phyloP scores from a whole-genome alignment of 2,329 filamentous ascomycete genomes.

The Aspergillus fructus region DNA sequence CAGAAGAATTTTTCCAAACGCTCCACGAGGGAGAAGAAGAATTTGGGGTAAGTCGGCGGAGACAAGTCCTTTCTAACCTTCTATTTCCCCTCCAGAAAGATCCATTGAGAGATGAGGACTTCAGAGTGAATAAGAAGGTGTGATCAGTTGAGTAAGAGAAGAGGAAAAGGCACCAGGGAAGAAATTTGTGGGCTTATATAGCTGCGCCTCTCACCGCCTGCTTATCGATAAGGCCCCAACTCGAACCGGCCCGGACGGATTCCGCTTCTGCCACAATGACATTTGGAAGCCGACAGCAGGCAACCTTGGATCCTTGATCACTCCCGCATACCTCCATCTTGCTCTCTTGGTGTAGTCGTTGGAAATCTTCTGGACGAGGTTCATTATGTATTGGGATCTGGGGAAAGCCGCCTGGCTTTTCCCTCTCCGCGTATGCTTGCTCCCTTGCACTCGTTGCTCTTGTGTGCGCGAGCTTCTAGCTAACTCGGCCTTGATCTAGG shows the following conservation, averaged over 20 bases:
- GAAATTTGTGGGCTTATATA: conserved; percentile 25
- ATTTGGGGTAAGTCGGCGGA: conserved; percentile 48
- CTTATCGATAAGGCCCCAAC: conserved; percentile 34
- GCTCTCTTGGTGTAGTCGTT: not conserved
- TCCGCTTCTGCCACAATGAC: not conserved
- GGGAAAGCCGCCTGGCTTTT: conserved; percentile 47
- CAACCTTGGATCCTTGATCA: not conserved
- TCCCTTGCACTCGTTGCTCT: not conserved
- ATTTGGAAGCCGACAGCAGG: not conserved
- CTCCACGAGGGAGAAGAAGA: conserved; percentile 42
- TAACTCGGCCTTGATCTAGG: conserved; percentile 43
- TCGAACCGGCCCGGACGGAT: not conserved
- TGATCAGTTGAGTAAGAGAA: conserved; percentile 40
- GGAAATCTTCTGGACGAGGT: not conserved
- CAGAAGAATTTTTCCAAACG: conserved; percentile 48
- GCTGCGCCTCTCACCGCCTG: conserved; percentile 23
- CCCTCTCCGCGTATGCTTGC: conserved; percentile 46
- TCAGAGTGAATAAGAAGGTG: conserved; percentile 51
- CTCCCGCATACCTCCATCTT: not conserved
- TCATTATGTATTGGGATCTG: conserved; percentile 22
- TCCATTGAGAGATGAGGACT: conserved; percentile 38
- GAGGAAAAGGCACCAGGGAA: conserved; percentile 23
- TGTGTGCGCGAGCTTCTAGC: conserved; percentile 6
- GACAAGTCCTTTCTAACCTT: conserved; percentile 39
- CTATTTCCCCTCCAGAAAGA: conserved; percentile 48